A percentile compares a stretch with the other conserved stretches of the same genome.
These are phyloP conservation scores for Pterocarpus santalinus DNA, from an alignment of 306 rosid genomes.

Conservation along the genomic window DNA sequence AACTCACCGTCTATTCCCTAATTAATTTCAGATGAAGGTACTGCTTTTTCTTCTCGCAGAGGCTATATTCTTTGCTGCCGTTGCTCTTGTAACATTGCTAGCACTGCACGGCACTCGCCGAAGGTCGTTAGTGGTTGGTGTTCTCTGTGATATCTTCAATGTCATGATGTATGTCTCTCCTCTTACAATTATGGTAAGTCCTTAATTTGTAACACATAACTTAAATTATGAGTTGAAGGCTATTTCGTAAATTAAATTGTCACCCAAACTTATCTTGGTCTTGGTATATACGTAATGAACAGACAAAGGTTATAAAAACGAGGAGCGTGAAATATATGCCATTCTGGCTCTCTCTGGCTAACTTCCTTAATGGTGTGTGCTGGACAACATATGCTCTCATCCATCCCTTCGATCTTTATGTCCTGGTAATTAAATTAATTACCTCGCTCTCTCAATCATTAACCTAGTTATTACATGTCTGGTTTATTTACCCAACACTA, in stretches of 20 bases:
- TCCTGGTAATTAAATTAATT: constrained; percentile 52
- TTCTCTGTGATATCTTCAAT: constrained; percentile 71
- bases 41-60: not conserved
- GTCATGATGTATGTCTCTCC: constrained; percentile 72
- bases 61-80: constrained; percentile 37
- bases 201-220: not conserved
- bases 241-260: not conserved
- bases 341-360: constrained; percentile 71
- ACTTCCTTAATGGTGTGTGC: constrained; percentile 68
- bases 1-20: too few relatives aligned
- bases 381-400: constrained; percentile 87
- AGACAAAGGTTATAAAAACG: constrained; percentile 68
- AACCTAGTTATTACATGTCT: not conserved
- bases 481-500: not conserved
- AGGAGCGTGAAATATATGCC: constrained; percentile 89
- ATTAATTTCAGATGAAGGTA: constrained; percentile 52
- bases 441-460: too few relatives aligned
- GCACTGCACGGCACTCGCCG: constrained; percentile 19
- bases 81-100: constrained; percentile 45
- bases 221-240: not conserved
- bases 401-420: constrained; percentile 55
- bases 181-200: constrained; percentile 68
- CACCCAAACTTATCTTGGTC: not conserved
- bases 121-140: constrained; percentile 68
- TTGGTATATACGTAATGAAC: constrained; percentile 4